phyloP scores from a whole-genome alignment of 2,329 filamentous ascomycete species.

The Bimuria novae-zelandiae region DNA sequence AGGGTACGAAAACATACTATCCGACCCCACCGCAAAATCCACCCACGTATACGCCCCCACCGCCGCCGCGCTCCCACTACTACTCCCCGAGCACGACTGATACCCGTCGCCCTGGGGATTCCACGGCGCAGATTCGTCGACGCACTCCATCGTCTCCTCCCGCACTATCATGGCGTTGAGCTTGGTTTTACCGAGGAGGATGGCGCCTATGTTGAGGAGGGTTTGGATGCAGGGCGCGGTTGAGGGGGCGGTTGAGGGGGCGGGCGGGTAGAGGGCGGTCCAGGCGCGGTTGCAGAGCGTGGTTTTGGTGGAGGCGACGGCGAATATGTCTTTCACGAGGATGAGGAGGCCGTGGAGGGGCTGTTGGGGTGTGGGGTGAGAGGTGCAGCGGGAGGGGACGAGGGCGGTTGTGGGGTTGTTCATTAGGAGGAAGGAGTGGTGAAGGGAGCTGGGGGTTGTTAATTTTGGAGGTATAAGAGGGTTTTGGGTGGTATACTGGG shows the following conservation, averaged over 20 bases:
- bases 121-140: slow-evolving; percentile 18
- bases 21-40: slow-evolving; percentile 41
- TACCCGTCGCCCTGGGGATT: slow-evolving; percentile 33
- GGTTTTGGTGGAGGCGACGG: too few species aligned
- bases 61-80: neutral
- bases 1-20: slow-evolving; percentile 15
- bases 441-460: too few species aligned
- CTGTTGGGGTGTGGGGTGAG: too few species aligned
- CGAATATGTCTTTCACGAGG: too few species aligned
- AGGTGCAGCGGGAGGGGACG: too few species aligned
- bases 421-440: too few species aligned
- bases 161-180: slow-evolving; percentile 50
- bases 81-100: slow-evolving; percentile 10
- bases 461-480: too few species aligned
- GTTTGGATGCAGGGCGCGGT: slow-evolving; percentile 9
- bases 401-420: too few species aligned
- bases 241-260: slow-evolving; percentile 3
- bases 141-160: slow-evolving; percentile 7
- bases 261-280: slow-evolving; percentile 6
- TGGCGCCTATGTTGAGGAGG: slow-evolving; percentile 12
- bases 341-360: too few species aligned
- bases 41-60: slow-evolving; percentile 13
- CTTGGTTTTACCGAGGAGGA: slow-evolving; percentile 58
- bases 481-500: too few species aligned
- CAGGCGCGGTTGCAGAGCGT: slow-evolving; percentile 16